phyloP scores from a whole-genome alignment of 164 flowering plant genomes.

The Taxillus chinensis region DNA sequence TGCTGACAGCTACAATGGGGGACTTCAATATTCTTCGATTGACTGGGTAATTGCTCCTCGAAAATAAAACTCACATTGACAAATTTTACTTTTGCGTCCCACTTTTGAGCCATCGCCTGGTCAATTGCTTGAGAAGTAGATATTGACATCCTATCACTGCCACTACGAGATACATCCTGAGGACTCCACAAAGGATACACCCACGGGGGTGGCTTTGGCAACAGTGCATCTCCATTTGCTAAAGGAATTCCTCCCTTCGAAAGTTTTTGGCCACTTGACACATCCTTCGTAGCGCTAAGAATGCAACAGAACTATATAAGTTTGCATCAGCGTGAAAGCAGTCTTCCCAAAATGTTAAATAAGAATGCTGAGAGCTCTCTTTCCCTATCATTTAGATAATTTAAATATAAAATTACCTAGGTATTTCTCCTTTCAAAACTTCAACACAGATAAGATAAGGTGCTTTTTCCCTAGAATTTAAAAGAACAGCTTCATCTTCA shows the following conservation, averaged over 20 bases:
- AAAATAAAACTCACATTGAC: conserved; percentile 58
- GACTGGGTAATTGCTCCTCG: conserved; percentile 33
- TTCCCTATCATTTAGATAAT: not conserved
- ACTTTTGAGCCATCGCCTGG: conserved; percentile 83
- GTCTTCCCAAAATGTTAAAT: not conserved
- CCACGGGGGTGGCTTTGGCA: conserved; percentile 99
- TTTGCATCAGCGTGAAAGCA: not conserved
- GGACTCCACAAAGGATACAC: conserved; percentile 84
- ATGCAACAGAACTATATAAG: not conserved
- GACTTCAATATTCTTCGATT: conserved; percentile 13
- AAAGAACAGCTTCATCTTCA: conserved; percentile 91
- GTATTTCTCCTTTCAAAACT: conserved; percentile 80
- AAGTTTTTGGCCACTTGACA: conserved; percentile 53
- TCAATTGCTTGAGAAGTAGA: conserved; percentile 96
- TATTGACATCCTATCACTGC: conserved; percentile 77
- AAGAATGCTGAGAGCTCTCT: not conserved
- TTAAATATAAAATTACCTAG: conserved; percentile 37
- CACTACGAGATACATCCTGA: conserved; percentile 52
- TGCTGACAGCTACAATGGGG: conserved; percentile 5
- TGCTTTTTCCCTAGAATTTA: conserved; percentile 98
- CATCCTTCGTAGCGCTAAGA: conserved; percentile 53
- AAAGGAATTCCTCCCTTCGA: conserved; percentile 91
- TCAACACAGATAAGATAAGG: conserved; percentile 91
- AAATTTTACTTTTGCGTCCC: conserved; percentile 85
- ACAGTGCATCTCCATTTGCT: conserved; percentile 90